These are phyloP conservation scores for Tetrapisispora iriomotensis DNA, from an alignment of 805 yeast species.

Conservation along the genomic window DNA sequence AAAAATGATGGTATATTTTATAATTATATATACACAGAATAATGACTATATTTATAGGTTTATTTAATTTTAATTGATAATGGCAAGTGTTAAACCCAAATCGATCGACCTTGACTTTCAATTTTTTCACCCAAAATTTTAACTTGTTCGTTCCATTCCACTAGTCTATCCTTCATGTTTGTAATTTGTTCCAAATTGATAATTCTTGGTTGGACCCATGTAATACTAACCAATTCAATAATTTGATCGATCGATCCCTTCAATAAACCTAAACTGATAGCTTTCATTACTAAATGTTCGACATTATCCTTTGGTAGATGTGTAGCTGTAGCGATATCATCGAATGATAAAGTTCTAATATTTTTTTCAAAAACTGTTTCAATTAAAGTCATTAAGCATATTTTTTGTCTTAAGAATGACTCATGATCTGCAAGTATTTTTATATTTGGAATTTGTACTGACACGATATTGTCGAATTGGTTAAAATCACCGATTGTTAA, in stretches of 20 bases:
- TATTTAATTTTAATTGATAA: too few relatives aligned
- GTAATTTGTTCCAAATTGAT: slow-evolving; percentile 74
- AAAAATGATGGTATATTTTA: too few relatives aligned
- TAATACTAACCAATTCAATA: slow-evolving; percentile 61
- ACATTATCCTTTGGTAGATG: slow-evolving; percentile 54
- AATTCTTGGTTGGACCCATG: slow-evolving; percentile 95
- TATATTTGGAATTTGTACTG: slow-evolving; percentile 32
- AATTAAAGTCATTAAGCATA: slow-evolving; percentile 82
- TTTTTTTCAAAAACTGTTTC: slow-evolving; percentile 79
- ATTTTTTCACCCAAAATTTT: slow-evolving; percentile 52
- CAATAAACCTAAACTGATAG: slow-evolving; percentile 72
- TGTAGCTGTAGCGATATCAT: slow-evolving; percentile 65
- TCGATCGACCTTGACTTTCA: slow-evolving; percentile 48
- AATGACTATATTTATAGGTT: slow-evolving; percentile 1
- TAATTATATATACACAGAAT: not conserved
- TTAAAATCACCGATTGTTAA: slow-evolving; percentile 72
- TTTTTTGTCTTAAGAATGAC: slow-evolving; percentile 74
- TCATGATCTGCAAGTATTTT: slow-evolving; percentile 52
- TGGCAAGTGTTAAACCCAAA: slow-evolving; percentile 59
- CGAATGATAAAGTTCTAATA: slow-evolving; percentile 62
- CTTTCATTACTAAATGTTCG: slow-evolving; percentile 85
- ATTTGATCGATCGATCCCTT: slow-evolving; percentile 91
- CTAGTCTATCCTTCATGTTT: slow-evolving; percentile 62
- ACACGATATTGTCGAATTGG: slow-evolving; percentile 45
- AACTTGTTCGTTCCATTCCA: slow-evolving; percentile 72